phyloP scores from a whole-genome alignment of 371 early-diverging fungal species.

The Lichtheimia ornata region DNA sequence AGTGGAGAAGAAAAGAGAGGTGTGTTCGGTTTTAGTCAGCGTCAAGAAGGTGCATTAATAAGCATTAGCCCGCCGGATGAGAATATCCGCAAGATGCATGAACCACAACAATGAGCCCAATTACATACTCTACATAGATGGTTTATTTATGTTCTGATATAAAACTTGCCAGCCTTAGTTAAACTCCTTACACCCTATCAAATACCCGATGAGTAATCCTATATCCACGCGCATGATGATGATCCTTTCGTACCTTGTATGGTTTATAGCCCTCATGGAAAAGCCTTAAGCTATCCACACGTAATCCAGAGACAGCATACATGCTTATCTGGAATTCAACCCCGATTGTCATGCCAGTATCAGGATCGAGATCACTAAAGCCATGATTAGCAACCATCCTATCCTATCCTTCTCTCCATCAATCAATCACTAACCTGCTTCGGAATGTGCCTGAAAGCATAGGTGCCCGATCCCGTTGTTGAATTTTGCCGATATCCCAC shows the following conservation, averaged over 20 bases:
- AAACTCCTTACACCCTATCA: conserved; percentile 69
- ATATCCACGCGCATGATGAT: not conserved
- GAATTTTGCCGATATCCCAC: conserved; percentile 73
- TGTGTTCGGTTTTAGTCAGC: no score
- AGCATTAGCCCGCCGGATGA: no score
- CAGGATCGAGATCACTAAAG: conserved; percentile 51
- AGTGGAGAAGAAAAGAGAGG: not conserved
- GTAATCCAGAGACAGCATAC: conserved; percentile 74
- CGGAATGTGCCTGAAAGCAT: conserved; percentile 67
- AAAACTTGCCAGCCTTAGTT: conserved; percentile 76
- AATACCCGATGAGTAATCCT: not conserved
- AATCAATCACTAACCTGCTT: conserved; percentile 29
- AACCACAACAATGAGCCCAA: no score
- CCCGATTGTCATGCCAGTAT: conserved; percentile 59
- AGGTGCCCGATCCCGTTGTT: conserved; percentile 59
- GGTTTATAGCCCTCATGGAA: conserved; percentile 82
- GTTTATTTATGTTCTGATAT: conserved; percentile 60
- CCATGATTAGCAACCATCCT: not conserved
- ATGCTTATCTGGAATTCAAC: conserved; percentile 76
- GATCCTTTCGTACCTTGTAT: conserved; percentile 60
- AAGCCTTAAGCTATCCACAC: conserved; percentile 75
- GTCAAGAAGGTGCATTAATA: no score
- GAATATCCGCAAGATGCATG: no score
- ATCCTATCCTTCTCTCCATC: not conserved
- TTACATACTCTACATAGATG: no score